Percentiles rank a stretch among this genome's conserved stretches.
Evolutionary conservation across 768 basidiomycete genomes (phyloP).

Genomic region (Leccinum uliginosum): DNA sequence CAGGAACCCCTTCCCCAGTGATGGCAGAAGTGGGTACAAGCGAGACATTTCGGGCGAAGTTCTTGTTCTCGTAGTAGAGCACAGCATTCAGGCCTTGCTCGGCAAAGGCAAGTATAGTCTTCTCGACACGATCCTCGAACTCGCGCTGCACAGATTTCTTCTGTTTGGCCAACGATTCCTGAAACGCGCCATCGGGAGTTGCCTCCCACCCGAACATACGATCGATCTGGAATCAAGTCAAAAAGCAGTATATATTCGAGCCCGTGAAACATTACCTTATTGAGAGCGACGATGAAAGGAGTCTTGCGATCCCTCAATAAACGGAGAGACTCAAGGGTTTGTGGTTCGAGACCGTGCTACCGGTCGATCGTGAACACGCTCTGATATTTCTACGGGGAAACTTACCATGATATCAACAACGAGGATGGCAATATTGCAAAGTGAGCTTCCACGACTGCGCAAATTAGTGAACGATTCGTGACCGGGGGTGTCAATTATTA

Average conservation of each 20-base stretch:
- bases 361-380: constrained; percentile 5
- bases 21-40: constrained; percentile 97
- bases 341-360: constrained; percentile 96
- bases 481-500: constrained; percentile 97
- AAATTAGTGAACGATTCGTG: constrained; percentile 99
- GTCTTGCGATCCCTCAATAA: constrained; percentile 90
- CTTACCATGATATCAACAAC: constrained; percentile 96
- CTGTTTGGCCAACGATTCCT: constrained; percentile 85
- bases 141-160: constrained; percentile 75
- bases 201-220: constrained; percentile 94
- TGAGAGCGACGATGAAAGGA: constrained; percentile 97
- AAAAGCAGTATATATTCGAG: constrained; percentile 5
- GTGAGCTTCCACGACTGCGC: constrained; percentile 89
- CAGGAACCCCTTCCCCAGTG: constrained; percentile 97
- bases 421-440: constrained; percentile 98
- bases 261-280: constrained; percentile 59
- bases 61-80: constrained; percentile 98
- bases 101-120: constrained; percentile 91
- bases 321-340: constrained; percentile 93
- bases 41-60: constrained; percentile 88
- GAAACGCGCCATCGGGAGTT: constrained; percentile 90
- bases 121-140: constrained; percentile 82
- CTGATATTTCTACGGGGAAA: neutral
- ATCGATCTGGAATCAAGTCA: constrained; percentile 67
- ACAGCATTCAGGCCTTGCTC: constrained; percentile 95